Evolutionary conservation across 176 grass and related monocot species (phyloP), one percentile per base, ranked within the genome.

Genomic region (Stipa capillata): DNA sequence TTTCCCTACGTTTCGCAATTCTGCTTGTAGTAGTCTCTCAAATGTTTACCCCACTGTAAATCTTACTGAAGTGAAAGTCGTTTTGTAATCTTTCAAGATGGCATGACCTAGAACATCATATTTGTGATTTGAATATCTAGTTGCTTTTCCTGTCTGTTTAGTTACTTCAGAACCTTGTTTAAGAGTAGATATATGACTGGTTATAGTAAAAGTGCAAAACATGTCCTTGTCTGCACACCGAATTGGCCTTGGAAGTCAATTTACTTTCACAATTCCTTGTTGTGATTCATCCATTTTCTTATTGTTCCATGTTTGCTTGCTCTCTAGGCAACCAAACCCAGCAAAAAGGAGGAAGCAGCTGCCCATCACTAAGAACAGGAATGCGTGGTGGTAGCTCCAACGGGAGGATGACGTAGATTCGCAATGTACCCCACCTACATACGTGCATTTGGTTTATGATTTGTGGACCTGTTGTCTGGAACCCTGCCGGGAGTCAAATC

Each of bases 281-380:
- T 47, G 27, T 74, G 17, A 7, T 77, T 16, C 14, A 55, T 0
- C 6, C 24, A 59, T 17, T 24, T n/a, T 62, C 63, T 42, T 60
- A 82, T 55, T 36, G 24, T 41, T 65, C 7, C 15, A 0, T 0
- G 1, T 31, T 25, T 76, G 64, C 17, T 60, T 65, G 72, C 34
- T 73, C 4, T 37, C 47, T 56, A 87, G 84, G 72, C 47, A 5
- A 81, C 83, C 18, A 86, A 94, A 75, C 69, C 92, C n/a, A 31
- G 83, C 60, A 86, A 85, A 85, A 86, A 87, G 81, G 83, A 85
- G 61, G 86, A 85, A 34, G 83, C 73, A 10, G 74, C 68, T 24
- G 83, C 76, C 55, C 89, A 89, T 28, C 89, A 91, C 67, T 94
- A 29, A 82, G 82, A 55, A 49, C 31, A 5, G 66, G 23, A 25